phyloP scores from a whole-genome alignment of 306 rosid species.

The Cicer arietinum region DNA sequence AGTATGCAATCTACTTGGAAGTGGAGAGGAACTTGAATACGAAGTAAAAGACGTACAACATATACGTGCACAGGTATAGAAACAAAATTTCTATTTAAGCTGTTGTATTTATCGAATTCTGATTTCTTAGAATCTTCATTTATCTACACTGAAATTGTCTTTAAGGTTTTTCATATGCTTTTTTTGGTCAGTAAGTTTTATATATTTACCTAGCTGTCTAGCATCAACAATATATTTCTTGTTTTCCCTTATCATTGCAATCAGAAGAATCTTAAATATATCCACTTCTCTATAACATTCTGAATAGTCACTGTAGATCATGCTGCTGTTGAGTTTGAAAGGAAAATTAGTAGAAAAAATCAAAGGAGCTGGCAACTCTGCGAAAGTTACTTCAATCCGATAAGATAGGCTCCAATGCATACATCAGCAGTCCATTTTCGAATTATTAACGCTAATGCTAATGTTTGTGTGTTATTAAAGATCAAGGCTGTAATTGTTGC shows the following conservation, averaged over 20 bases:
- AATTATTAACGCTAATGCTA: not conserved
- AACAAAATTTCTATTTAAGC: constrained; percentile 31
- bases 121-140: constrained; percentile 26
- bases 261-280: constrained; percentile 19
- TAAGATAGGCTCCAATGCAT: constrained; percentile 15
- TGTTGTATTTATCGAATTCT: constrained; percentile 16
- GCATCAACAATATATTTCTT: not conserved
- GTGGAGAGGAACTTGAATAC: constrained; percentile 40
- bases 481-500: constrained; percentile 23
- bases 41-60: constrained; percentile 54
- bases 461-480: constrained; percentile 11
- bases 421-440: constrained; percentile 3
- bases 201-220: not conserved
- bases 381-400: constrained; percentile 3
- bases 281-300: constrained; percentile 5
- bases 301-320: constrained; percentile 6
- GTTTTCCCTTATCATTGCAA: not conserved
- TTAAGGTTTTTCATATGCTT: not conserved
- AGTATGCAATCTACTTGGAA: constrained; percentile 52
- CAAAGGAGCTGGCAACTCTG: not conserved
- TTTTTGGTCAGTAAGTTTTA: constrained; percentile 10
- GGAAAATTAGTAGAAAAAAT: constrained; percentile 13
- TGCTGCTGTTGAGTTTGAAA: constrained; percentile 34
- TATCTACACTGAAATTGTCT: constrained; percentile 14
- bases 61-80: constrained; percentile 63